These are phyloP conservation scores for Dendrobium nobile DNA, from an alignment of 106 monocot species.

Conservation along the genomic window DNA sequence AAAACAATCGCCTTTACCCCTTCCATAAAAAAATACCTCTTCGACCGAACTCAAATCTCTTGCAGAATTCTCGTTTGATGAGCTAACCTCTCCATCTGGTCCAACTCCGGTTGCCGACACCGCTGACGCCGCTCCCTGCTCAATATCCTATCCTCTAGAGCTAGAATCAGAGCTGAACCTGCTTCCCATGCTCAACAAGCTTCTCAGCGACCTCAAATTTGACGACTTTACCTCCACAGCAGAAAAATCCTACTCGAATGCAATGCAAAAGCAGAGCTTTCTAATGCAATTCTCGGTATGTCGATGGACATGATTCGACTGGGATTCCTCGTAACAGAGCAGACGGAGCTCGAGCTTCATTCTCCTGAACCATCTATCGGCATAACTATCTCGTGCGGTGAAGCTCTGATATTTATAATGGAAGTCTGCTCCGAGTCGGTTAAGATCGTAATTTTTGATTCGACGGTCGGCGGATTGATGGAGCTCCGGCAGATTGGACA, in stretches of 20 bases:
- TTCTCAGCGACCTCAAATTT: neutral
- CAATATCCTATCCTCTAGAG: neutral
- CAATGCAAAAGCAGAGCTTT: neutral
- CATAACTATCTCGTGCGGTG: neutral
- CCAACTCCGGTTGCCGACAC: neutral
- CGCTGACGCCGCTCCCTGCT: neutral
- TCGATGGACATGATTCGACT: neutral
- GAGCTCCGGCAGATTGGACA: constrained; percentile 54
- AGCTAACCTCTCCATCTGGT: neutral
- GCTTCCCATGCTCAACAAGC: neutral
- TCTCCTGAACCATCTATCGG: neutral
- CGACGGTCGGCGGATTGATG: neutral
- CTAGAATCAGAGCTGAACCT: neutral
- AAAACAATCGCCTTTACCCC: no score
- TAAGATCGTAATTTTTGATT: neutral
- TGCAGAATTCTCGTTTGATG: no score
- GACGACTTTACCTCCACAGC: neutral
- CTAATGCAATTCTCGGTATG: neutral
- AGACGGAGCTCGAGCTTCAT: neutral
- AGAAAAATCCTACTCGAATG: neutral
- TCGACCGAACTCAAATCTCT: no score
- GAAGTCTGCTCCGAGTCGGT: neutral
- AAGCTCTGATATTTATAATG: neutral
- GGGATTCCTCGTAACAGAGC: neutral
- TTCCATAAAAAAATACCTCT: no score